These are phyloP conservation scores for Aspergillus sergii DNA, from an alignment of 2,329 filamentous ascomycete species.

Conservation along the genomic window DNA sequence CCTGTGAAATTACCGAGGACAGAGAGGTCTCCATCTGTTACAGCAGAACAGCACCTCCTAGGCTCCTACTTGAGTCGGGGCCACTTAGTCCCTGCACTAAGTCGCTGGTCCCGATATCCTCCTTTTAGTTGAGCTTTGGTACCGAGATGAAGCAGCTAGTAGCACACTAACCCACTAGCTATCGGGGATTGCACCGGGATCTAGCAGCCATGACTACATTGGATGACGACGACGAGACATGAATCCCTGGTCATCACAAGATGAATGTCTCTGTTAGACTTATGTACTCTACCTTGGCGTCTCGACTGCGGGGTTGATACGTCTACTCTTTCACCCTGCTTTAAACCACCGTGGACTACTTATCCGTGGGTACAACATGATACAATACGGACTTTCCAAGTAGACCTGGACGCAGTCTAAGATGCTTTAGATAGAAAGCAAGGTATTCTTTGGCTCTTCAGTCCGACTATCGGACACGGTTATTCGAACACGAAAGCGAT, in stretches of 20 bases:
- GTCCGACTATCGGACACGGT: neutral
- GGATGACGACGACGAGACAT: neutral
- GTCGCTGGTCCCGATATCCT: neutral
- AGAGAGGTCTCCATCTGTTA: neutral
- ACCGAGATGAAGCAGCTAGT: conserved; percentile 4
- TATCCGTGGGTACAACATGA: neutral
- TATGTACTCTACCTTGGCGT: neutral
- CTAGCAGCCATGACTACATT: neutral
- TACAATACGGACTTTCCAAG: neutral
- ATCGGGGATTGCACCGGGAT: neutral
- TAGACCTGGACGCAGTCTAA: neutral
- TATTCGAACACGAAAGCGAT: neutral
- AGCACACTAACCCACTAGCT: neutral
- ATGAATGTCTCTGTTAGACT: neutral
- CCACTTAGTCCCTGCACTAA: conserved; percentile 5
- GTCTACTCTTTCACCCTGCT: neutral
- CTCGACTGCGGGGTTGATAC: conserved; percentile 2
- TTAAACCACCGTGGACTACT: neutral
- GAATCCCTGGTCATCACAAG: neutral
- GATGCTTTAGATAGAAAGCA: neutral
- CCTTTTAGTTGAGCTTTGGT: neutral
- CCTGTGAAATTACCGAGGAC: neutral
- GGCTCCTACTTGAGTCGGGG: neutral
- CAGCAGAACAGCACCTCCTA: neutral
- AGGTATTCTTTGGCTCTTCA: neutral